These are phyloP conservation scores for Cladophialophora psammophila DNA, from an alignment of 2,329 filamentous ascomycete genomes.

Conservation along the genomic window DNA sequence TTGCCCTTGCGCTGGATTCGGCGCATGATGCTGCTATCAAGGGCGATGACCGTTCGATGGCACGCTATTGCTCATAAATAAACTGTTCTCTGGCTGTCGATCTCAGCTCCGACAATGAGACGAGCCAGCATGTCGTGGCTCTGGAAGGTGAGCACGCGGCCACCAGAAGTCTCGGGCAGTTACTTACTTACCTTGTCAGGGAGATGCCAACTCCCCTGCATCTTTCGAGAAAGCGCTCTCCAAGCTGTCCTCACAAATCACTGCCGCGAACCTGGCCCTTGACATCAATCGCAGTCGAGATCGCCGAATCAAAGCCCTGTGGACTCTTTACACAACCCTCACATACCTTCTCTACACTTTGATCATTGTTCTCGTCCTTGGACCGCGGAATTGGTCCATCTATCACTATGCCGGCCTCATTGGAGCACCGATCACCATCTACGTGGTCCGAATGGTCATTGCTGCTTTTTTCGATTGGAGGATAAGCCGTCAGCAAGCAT, in stretches of 20 bases:
- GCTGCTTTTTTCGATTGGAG: conserved; percentile 81
- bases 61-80: background rate
- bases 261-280: conserved; percentile 73
- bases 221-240: conserved; percentile 93
- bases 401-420: conserved; percentile 80
- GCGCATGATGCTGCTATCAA: conserved; percentile 3
- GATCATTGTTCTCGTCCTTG: conserved; percentile 82
- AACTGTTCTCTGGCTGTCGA: background rate
- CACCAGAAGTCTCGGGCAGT: background rate
- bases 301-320: conserved; percentile 81
- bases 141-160: conserved; percentile 34
- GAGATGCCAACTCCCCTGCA: conserved; percentile 80
- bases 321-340: conserved; percentile 89
- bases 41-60: background rate
- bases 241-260: conserved; percentile 81
- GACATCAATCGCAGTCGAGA: conserved; percentile 75
- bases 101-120: conserved; percentile 26
- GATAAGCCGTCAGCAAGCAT: conserved; percentile 71
- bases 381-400: conserved; percentile 77
- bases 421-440: conserved; percentile 84
- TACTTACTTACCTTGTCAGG: conserved; percentile 49
- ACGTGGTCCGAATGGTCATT: conserved; percentile 70
- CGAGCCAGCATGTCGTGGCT: conserved; percentile 39
- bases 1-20: background rate
- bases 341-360: conserved; percentile 87